These are phyloP conservation scores for Epichloe gansuensis DNA, from an alignment of 2,329 filamentous ascomycete species.

Conservation along the genomic window DNA sequence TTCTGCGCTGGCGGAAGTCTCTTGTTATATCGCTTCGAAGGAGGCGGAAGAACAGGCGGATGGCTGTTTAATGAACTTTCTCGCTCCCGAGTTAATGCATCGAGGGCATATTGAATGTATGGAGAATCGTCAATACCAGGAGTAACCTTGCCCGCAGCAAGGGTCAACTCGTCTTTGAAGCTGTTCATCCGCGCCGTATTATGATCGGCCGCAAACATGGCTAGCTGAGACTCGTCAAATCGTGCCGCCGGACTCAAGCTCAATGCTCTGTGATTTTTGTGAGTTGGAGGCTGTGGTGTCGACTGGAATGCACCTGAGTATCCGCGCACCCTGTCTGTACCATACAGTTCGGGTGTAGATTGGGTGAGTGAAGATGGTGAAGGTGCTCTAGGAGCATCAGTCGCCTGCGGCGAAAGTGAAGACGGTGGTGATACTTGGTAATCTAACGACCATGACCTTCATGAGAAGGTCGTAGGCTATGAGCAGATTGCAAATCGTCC, in stretches of 20 bases:
- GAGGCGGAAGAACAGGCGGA: slow-evolving; percentile 28
- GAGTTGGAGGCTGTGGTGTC: background rate
- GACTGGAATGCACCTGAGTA: slow-evolving; percentile 13
- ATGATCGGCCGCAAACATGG: slow-evolving; percentile 25
- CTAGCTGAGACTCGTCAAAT: slow-evolving; percentile 28
- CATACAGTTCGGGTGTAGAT: slow-evolving; percentile 31
- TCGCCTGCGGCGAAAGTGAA: slow-evolving; percentile 24
- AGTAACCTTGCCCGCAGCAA: slow-evolving; percentile 44
- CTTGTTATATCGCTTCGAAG: slow-evolving; percentile 20
- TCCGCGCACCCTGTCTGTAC: slow-evolving; percentile 26
- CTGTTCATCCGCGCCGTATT: slow-evolving; percentile 22
- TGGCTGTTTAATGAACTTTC: slow-evolving; percentile 44
- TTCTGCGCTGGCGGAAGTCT: slow-evolving; percentile 15
- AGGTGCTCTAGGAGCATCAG: slow-evolving; percentile 13
- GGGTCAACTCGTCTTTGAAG: slow-evolving; percentile 40
- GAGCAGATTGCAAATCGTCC: background rate
- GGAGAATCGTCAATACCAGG: slow-evolving; percentile 76
- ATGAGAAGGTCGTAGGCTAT: background rate
- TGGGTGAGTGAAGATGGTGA: slow-evolving; percentile 26
- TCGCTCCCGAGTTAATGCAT: slow-evolving; percentile 68
- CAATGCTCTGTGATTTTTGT: background rate
- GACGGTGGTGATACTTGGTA: slow-evolving; percentile 2
- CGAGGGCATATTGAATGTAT: slow-evolving; percentile 81
- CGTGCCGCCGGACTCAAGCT: slow-evolving; percentile 15
- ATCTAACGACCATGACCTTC: background rate